phyloP scores from a whole-genome alignment of 2,329 filamentous ascomycete genomes.

The Truncatella angustata region DNA sequence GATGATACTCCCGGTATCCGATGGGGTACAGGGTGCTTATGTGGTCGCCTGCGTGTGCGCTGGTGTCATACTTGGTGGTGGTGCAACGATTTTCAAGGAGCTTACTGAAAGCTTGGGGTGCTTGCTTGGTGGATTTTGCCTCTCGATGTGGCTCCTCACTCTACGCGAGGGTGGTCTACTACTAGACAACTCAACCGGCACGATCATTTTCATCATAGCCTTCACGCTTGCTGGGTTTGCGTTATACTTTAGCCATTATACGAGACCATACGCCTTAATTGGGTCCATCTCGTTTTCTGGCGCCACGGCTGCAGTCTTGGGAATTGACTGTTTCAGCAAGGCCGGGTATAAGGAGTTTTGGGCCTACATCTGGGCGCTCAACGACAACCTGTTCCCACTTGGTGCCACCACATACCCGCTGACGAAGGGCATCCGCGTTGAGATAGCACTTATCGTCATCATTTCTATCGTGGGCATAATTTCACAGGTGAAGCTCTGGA shows the following conservation, averaged over 20 bases:
- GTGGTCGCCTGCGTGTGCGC: constrained; percentile 75
- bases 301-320: constrained; percentile 74
- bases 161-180: constrained; percentile 76
- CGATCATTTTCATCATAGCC: constrained; percentile 71
- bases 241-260: constrained; percentile 77
- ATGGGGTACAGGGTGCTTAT: constrained; percentile 81
- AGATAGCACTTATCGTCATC: constrained; percentile 75
- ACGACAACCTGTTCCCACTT: constrained; percentile 75
- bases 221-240: constrained; percentile 68
- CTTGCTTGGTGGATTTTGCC: constrained; percentile 79
- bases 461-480: constrained; percentile 73
- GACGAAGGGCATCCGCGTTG: constrained; percentile 81
- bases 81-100: constrained; percentile 77
- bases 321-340: constrained; percentile 85
- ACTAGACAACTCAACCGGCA: constrained; percentile 55
- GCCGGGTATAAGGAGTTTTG: constrained; percentile 97
- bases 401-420: constrained; percentile 77
- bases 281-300: constrained; percentile 76
- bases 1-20: constrained; percentile 73
- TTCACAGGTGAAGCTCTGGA: constrained; percentile 86
- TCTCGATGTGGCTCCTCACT: constrained; percentile 88
- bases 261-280: constrained; percentile 76
- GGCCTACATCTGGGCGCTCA: constrained; percentile 86
- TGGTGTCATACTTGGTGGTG: constrained; percentile 69
- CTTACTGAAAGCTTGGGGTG: constrained; percentile 80